Conservation (phyloP, 805 yeast species). For the Groenewaldozyma salmanticensis region DNA sequence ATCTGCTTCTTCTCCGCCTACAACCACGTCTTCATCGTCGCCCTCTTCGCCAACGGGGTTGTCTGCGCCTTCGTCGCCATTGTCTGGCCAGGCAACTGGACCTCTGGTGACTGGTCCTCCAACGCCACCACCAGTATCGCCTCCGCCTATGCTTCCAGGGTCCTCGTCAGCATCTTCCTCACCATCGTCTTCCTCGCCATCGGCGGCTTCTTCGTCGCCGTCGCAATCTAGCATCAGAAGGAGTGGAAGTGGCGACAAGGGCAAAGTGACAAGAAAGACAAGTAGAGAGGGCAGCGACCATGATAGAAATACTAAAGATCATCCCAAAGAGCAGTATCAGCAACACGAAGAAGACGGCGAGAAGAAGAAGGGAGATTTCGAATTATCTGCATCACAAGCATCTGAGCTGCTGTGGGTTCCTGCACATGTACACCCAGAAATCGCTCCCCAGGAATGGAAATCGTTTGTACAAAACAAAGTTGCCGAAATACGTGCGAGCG, state of each 20-base stretch:
- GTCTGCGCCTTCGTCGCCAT: too few species aligned
- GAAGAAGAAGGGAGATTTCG: not conserved
- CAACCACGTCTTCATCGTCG: not conserved
- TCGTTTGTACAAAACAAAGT: slow-evolving; percentile 32
- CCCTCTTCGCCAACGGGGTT: not conserved
- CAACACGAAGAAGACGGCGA: too few species aligned
- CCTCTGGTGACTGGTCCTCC: not conserved
- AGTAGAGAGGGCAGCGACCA: not conserved
- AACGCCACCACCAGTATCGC: not conserved
- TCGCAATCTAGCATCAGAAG: too few species aligned
- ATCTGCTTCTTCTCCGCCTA: not conserved
- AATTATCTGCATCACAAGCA: slow-evolving; percentile 11
- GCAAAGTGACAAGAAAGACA: not conserved
- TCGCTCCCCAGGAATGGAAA: slow-evolving; percentile 77
- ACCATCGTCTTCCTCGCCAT: not conserved
- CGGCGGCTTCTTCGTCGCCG: not conserved
- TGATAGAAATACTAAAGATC: too few species aligned
- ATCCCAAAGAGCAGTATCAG: too few species aligned
- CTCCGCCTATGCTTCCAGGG: not conserved
- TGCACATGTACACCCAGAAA: slow-evolving; percentile 84
- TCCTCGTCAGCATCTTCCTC: slow-evolving; percentile 4
- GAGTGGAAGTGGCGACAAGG: not conserved
- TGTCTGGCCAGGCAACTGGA: not conserved
- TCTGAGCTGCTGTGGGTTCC: slow-evolving; percentile 78
- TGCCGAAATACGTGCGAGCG: slow-evolving; percentile 24